Conservation (phyloP, 768 basidiomycete species). For the Boletus subcaerulescens region DNA sequence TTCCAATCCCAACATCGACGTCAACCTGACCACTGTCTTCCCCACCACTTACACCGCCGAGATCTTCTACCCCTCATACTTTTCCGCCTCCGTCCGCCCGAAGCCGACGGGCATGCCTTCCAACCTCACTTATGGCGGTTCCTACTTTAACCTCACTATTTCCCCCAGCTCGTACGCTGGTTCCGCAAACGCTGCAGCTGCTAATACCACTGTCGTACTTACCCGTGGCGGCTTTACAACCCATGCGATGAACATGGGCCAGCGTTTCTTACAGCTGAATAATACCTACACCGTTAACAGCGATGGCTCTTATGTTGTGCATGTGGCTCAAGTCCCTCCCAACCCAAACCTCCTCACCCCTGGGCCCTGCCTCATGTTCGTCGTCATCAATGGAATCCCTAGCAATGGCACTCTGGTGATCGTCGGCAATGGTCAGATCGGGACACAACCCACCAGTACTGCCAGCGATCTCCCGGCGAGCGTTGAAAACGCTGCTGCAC, state of each 20-base stretch:
- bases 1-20: slow-evolving; percentile 91
- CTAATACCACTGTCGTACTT: slow-evolving; percentile 74
- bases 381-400: slow-evolving; percentile 83
- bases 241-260: slow-evolving; percentile 88
- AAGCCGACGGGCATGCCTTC: slow-evolving; percentile 67
- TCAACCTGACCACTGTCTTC: slow-evolving; percentile 60
- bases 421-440: slow-evolving; percentile 78
- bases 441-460: slow-evolving; percentile 52
- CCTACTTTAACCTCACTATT: slow-evolving; percentile 73
- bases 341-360: slow-evolving; percentile 88
- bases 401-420: slow-evolving; percentile 74
- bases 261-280: slow-evolving; percentile 81
- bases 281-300: slow-evolving; percentile 79
- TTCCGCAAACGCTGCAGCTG: slow-evolving; percentile 63
- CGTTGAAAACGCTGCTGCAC: slow-evolving; percentile 41
- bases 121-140: slow-evolving; percentile 80
- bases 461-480: slow-evolving; percentile 30
- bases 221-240: slow-evolving; percentile 84
- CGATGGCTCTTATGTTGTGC: slow-evolving; percentile 73
- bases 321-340: slow-evolving; percentile 80
- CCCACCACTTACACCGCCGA: slow-evolving; percentile 83
- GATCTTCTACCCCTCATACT: slow-evolving; percentile 92
- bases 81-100: slow-evolving; percentile 66
- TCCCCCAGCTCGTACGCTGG: slow-evolving; percentile 65
- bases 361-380: slow-evolving; percentile 82